Conservation (phyloP, 2,329 filamentous ascomycete species). For the Cercospora zeae-maydis region DNA sequence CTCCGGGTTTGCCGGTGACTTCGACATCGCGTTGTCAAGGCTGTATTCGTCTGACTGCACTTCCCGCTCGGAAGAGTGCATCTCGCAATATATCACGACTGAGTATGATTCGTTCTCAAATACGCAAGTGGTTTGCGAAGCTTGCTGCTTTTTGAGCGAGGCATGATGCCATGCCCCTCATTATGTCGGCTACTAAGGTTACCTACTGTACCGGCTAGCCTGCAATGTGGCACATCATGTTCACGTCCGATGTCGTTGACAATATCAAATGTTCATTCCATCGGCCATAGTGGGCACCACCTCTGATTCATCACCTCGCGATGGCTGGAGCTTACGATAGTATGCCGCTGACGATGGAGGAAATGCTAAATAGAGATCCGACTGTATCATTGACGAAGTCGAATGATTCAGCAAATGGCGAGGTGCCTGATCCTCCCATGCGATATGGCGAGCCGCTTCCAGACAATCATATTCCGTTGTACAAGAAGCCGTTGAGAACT, state of each 20-base stretch:
- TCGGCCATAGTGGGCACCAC: neutral
- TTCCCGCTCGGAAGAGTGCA: neutral
- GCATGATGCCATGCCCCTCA: slow-evolving; percentile 1
- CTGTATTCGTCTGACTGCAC: neutral
- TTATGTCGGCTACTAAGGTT: neutral
- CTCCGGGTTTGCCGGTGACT: neutral
- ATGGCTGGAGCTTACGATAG: slow-evolving; percentile 11
- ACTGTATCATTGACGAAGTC: slow-evolving; percentile 21
- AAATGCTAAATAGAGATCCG: slow-evolving; percentile 26
- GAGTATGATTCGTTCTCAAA: neutral
- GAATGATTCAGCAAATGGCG: slow-evolving; percentile 27
- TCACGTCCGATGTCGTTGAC: neutral
- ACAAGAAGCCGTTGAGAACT: slow-evolving; percentile 33
- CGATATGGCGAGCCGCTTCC: slow-evolving; percentile 31
- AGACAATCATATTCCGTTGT: slow-evolving; percentile 34
- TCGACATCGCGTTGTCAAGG: neutral
- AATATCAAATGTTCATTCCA: neutral
- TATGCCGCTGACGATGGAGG: neutral
- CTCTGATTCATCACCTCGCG: neutral
- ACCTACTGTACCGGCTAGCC: neutral
- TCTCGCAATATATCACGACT: neutral
- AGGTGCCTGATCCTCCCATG: slow-evolving; percentile 23
- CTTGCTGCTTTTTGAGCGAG: neutral
- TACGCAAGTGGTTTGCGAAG: neutral
- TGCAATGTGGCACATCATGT: neutral